Base-by-base conservation (phyloP, 495 filamentous ascomycete genomes). In the Penicillium bovifimosum region DNA sequence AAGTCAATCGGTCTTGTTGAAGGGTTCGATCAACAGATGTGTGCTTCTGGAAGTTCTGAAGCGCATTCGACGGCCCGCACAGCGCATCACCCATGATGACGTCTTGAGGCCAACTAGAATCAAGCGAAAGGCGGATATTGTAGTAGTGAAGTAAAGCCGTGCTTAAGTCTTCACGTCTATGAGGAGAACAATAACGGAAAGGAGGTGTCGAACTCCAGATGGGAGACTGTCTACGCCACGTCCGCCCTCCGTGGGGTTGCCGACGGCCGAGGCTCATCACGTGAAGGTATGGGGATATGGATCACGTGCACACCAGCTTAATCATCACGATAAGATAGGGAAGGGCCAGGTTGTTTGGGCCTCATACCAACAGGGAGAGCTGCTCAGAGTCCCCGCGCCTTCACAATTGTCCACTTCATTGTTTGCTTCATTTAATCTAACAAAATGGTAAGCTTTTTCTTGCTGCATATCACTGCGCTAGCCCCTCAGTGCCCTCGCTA, bases 1-100 rank as follows among this genome's bases (percentile, higher is more conserved):
- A 68, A 29, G 70, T 65, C 26, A 90, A 60, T 42, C 88, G 83
- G 61, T 96, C 92, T 67, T 95, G 92, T 60, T 96, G 91, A 38
- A 92, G 76, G 5, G 86, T 85, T 14, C 87, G 77, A 65, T 97
- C 89, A 41, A 83, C 78, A 9, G 84, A 78, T 5, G 83, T 75
- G 70, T 96, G 91, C 58, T 91, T 86, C 59, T 89, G 81, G 59
- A 96, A 86, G 60, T 80, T 87, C 63, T 93, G 87, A 34, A 93
- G 82, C 54, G 90, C 83, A 69, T 91, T 96, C 9, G 91, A 91
- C 20, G 92, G 90, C 38, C 92, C 90, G 69, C 92, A 97, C 44
- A 95, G 76, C 52, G 78, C 78, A 65, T 95, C 90, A 41, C 85
- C 76, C 91, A 95, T 95, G 67, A 58, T 69, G 66, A 36, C 50